Evolutionary conservation across 2,329 filamentous ascomycete genomes (phyloP), one percentile per base, ranked within the genome.

Genomic region (Bretziella fagacearum): DNA sequence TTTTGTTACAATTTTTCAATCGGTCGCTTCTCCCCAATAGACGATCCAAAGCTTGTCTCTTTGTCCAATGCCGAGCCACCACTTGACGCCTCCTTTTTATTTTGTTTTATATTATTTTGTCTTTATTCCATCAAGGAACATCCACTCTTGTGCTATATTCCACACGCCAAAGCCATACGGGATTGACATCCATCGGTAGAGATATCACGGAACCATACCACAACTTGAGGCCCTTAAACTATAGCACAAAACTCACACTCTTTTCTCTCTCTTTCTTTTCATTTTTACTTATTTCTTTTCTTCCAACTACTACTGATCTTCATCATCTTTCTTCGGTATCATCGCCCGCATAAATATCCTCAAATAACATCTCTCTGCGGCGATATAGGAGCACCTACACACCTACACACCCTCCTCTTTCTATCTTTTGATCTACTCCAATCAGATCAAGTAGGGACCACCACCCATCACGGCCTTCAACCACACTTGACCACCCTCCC

Each of bases 11-110:
- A n/a, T n/a, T n/a, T n/a, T n/a, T n/a, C n/a, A n/a, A n/a, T n/a
- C n/a, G n/a, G n/a, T n/a, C n/a, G n/a, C n/a, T n/a, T n/a, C n/a
- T n/a, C n/a, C n/a, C 40, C 40, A 43, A 25, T 43, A 43, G 40
- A 42, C 40, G 20, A 43, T 25, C 40, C 18, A 41, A 27, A 27
- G 26, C 26, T 6, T 5, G 5, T 32, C 15, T 44, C 15, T 32
- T 15, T 30, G 15, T 30, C 41, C 29, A 22, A 20, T 22, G 13
- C 15, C 25, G 22, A 30, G 25, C 41, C 39, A 42, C 22, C 13
- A 44, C 26, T 30, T 32, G 29, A 44, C 41, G 41, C 41, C 41
- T 44, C 26, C 26, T 44, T 44, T 42, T 27, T 40, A 27, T 29
- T 17, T 32, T 44, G 13, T 22, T 22, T 39, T 20, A n/a, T n/a